Evolutionary conservation across 768 basidiomycete species (phyloP), one percentile per base, ranked within the genome.

Genomic region (Trametes cinnabarina): DNA sequence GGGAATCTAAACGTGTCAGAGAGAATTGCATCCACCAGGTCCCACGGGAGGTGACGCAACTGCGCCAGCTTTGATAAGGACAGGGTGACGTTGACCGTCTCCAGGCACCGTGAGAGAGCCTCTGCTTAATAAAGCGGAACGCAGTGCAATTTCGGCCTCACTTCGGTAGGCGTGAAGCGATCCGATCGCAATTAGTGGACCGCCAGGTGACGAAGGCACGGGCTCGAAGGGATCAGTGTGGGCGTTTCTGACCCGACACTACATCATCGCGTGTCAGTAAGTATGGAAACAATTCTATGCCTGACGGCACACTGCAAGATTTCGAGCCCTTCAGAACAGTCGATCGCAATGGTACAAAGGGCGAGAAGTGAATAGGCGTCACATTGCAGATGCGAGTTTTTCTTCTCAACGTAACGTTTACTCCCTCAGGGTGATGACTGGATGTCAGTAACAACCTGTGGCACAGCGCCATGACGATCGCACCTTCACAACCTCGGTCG

Each of bases 61-160:
- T 51, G 51, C 32, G 51, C 41, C 28, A 23, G 3, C 8, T 14
- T 28, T 3, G 51, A 34, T 14, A 44, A 30, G 20, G 28, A 19
- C 19, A 44, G 20, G 41, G 51, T 44, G 42, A 43, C 42, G 51
- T 34, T 42, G 20, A 53, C 42, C 8, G 51, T 53, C 51, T 43
- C 42, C 40, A 44, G 41, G 28, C 19, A 53, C 42, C 28, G 42
- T 15, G 42, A 44, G n/a, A 15, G 41, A 5, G 44, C 14, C 19
- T 14, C 30, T 5, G 51, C 41, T 25, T 44, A n/a, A 28, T 41
- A 30, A 30, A 6, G 22, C 10, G 51, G 39, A 25, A 43, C 6
- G 26, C 51, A 41, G 20, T 41, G 11, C 17, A 51, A 19, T 9
- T 34, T 39, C 23, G 15, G 51, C 23, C 20, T 23, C 3, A 9